phyloP scores from a whole-genome alignment of 2,329 filamentous ascomycete species.

The Fusarium udum region DNA sequence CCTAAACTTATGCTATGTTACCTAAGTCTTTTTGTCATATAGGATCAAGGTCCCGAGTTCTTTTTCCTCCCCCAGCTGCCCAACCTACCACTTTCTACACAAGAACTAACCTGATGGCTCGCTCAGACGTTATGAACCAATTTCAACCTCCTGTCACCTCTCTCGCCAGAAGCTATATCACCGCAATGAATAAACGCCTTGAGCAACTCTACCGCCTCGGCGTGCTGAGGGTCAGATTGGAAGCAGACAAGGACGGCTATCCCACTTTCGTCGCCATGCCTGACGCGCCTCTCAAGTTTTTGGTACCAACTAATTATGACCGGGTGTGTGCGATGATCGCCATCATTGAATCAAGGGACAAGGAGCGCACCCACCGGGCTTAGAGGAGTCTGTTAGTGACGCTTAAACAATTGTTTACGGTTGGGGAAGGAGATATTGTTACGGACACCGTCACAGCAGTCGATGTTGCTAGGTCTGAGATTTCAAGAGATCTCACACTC shows the following conservation, averaged over 20 bases:
- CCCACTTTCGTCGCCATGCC: neutral
- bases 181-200: neutral
- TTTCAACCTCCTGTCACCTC: neutral
- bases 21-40: too few relatives aligned
- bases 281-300: neutral
- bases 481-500: neutral
- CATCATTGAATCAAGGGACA: neutral
- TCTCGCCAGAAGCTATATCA: neutral
- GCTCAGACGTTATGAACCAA: neutral
- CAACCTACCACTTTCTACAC: neutral
- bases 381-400: neutral
- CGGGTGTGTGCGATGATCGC: neutral
- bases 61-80: neutral
- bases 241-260: neutral
- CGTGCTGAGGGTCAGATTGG: neutral
- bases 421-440: neutral
- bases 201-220: neutral
- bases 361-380: neutral
- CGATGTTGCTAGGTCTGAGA: neutral
- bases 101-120: neutral
- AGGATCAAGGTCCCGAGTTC: too few relatives aligned
- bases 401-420: neutral
- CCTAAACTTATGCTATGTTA: too few relatives aligned
- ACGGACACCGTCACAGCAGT: neutral
- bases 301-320: neutral